A percentile compares a stretch with the other conserved stretches of the same genome.
Conservation (phyloP, 257 asterid genomes). For the Datura wrightii region DNA sequence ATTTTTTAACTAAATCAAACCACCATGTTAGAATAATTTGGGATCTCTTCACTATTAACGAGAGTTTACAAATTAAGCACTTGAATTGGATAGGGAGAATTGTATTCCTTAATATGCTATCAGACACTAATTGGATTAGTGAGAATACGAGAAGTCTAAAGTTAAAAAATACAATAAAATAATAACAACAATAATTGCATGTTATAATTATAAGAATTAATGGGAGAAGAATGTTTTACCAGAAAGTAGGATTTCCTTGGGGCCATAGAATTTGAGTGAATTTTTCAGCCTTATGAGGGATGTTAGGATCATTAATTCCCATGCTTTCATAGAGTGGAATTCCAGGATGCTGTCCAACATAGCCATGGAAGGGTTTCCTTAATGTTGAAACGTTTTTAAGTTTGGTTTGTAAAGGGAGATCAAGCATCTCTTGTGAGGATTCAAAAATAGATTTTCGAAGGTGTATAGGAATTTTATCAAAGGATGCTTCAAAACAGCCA, state of each 20-base stretch:
- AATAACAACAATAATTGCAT: not conserved
- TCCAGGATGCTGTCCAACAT: slow-evolving; percentile 54
- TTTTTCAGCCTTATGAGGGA: slow-evolving; percentile 37
- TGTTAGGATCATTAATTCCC: slow-evolving; percentile 53
- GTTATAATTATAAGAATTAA: too few species aligned
- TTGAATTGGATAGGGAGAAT: not conserved
- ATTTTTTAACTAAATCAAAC: too few species aligned
- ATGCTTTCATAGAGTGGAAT: slow-evolving; percentile 68
- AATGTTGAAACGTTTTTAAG: slow-evolving; percentile 43
- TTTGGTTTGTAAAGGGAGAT: slow-evolving; percentile 60
- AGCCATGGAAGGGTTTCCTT: slow-evolving; percentile 61
- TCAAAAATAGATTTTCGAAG: slow-evolving; percentile 34
- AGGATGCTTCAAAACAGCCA: too few species aligned
- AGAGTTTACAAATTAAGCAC: too few species aligned
- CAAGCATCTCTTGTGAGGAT: slow-evolving; percentile 47
- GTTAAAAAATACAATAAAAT: too few species aligned
- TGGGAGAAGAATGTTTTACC: slow-evolving; percentile 36
- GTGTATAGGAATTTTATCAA: too few species aligned
- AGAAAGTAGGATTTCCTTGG: slow-evolving; percentile 40
- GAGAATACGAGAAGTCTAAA: too few species aligned
- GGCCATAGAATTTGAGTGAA: slow-evolving; percentile 36
- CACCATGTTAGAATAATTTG: too few species aligned
- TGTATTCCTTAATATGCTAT: too few species aligned
- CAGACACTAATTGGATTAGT: too few species aligned
- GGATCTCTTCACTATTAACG: too few species aligned